Base-by-base conservation (phyloP, 148 eudicot species). In the Hydrangea macrophylla region DNA sequence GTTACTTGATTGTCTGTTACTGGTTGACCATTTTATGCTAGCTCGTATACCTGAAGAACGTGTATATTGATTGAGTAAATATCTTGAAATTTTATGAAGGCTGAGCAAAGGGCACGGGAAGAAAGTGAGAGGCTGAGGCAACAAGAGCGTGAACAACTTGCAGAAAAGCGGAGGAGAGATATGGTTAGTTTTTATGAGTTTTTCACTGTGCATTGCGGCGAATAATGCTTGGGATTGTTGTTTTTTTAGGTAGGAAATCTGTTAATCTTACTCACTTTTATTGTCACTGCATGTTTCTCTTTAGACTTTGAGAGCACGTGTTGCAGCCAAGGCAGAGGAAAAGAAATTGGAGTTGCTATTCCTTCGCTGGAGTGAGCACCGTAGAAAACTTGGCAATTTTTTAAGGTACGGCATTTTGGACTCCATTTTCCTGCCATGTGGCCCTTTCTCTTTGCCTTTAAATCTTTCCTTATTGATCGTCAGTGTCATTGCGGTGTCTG, bases 341-440 rank as follows among this genome's bases (percentile, higher is more conserved):
- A 93, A 90, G 89, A 88, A 83, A 67, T 67, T 90, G 88, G 96
- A 93, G 67, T 75, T 90, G 90, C 74, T 93, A 71, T 93, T 93
- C 81, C 90, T 93, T 77, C 85, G 78, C 70, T 93, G 98, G 98
- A 90, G 89, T 75, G 96, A 88, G 90, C 98, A 93, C 82, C 95
- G 90, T 66, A 83, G 73, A 79, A 93, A 82, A 81, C 98, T 93
- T 85, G 85, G 90, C 77, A 90, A 84, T 83, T 93, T 90, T 60
- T 68, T 81, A 93, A 90, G 98, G 98, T 93, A 71, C 53, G 15
- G 62, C 20, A 15, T 48, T 33, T 26, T 60, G 53, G 20, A n/a
- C 39, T 35, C 50, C 9, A 23, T 45, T 48, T 6, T 5, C n/a
- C 54, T 32, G 23, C 66, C 55, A 36, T 66, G 58, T 5, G n/a